Percentiles rank a stretch among this genome's conserved stretches.
Evolutionary conservation across 2,329 filamentous ascomycete species (phyloP).

Genomic region (Byssochlamys sp.): DNA sequence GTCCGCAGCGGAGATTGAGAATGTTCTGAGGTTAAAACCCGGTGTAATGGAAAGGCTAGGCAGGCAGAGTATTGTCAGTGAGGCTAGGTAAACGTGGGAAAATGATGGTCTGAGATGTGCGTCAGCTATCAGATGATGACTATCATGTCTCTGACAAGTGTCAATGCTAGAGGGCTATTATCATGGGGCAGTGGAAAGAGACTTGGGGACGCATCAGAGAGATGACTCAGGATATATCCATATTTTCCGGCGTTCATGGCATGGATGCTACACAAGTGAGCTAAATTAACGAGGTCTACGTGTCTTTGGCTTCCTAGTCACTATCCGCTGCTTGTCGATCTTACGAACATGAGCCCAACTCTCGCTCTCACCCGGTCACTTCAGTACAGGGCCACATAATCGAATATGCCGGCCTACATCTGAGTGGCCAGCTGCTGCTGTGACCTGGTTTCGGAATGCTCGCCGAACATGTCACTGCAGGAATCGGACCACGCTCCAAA

Average conservation of each 20-base stretch:
- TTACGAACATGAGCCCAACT: background rate
- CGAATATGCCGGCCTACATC: background rate
- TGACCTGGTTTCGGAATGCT: background rate
- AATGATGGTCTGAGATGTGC: background rate
- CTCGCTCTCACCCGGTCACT: background rate
- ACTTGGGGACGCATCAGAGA: background rate
- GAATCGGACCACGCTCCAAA: background rate
- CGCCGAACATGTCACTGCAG: background rate
- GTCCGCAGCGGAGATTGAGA: slow-evolving; percentile 33
- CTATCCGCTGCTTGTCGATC: background rate
- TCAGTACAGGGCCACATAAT: background rate
- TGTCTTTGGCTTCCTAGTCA: background rate
- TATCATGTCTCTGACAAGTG: background rate
- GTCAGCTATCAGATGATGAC: background rate
- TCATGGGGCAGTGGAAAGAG: background rate
- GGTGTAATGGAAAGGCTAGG: slow-evolving; percentile 36
- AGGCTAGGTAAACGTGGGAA: slow-evolving; percentile 8
- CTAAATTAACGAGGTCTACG: background rate
- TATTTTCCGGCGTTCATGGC: background rate
- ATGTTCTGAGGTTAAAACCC: slow-evolving; percentile 32
- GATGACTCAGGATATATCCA: background rate
- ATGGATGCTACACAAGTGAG: background rate
- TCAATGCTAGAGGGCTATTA: background rate
- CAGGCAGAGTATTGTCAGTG: slow-evolving; percentile 23
- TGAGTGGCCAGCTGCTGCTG: background rate